A percentile compares a stretch with the other conserved stretches of the same genome.
Evolutionary conservation across 1,139 yeast genomes (phyloP).

Genomic region (Saccharomycopsis hybrid): DNA sequence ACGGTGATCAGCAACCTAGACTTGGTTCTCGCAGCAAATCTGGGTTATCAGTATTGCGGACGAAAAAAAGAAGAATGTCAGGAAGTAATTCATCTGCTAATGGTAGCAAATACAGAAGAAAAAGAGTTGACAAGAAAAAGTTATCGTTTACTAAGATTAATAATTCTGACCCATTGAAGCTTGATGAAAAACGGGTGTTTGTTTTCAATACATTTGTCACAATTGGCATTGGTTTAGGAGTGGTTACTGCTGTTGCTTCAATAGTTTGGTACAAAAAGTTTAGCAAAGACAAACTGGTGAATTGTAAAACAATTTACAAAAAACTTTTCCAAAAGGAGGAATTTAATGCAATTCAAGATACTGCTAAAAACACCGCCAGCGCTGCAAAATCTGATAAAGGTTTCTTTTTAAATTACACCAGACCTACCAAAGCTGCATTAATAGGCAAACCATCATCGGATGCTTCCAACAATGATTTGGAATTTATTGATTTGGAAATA

Average conservation of each 20-base stretch:
- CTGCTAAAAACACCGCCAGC: background rate
- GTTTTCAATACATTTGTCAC: conserved; percentile 11
- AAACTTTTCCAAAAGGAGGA: background rate
- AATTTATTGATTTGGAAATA: background rate
- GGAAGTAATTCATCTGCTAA: background rate
- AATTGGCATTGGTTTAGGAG: conserved; percentile 18
- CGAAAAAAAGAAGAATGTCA: conserved; percentile 1
- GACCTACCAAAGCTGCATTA: too few species aligned
- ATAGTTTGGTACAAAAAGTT: conserved; percentile 2
- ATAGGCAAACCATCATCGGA: background rate
- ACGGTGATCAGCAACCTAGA: background rate
- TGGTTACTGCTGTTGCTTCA: conserved; percentile 10
- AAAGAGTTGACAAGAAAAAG: conserved; percentile 9
- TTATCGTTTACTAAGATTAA: conserved; percentile 12
- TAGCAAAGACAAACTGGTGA: background rate
- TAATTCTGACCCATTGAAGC: conserved; percentile 17
- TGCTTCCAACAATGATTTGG: background rate
- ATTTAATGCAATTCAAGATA: too few species aligned
- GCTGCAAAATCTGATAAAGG: background rate
- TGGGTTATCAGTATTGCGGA: background rate
- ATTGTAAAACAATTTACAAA: background rate
- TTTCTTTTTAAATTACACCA: too few species aligned
- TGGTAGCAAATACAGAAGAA: conserved; percentile 1
- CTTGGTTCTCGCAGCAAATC: background rate
- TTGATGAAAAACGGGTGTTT: conserved; percentile 6